Conservation (phyloP, 768 basidiomycete genomes). For the Pleurotus sapidus region DNA sequence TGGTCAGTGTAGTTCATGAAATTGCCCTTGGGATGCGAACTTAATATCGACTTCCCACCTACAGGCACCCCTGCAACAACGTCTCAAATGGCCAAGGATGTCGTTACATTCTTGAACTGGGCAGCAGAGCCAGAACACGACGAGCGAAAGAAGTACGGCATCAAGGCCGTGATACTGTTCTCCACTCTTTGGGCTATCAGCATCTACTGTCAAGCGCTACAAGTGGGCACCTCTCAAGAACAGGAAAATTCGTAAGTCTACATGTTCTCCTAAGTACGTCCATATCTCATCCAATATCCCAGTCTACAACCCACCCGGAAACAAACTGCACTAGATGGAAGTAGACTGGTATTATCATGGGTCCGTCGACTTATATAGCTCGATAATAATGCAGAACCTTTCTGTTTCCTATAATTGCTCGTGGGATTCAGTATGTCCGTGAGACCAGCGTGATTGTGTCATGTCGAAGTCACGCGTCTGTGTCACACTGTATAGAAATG, state of each 20-base stretch:
- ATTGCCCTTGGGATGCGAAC: not conserved
- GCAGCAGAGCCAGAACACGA: constrained; percentile 98
- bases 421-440: not conserved
- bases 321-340: constrained; percentile 50
- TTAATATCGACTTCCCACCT: constrained; percentile 31
- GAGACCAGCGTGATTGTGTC: not conserved
- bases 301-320: constrained; percentile 64
- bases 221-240: constrained; percentile 93
- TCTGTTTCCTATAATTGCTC: not conserved
- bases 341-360: constrained; percentile 12
- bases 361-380: constrained; percentile 8
- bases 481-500: constrained; percentile 27
- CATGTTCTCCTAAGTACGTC: not conserved
- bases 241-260: constrained; percentile 80
- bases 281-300: constrained; percentile 9
- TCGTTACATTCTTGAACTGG: constrained; percentile 93
- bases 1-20: constrained; percentile 42
- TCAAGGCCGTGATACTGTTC: constrained; percentile 95
- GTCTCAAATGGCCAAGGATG: constrained; percentile 99
- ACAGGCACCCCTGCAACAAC: constrained; percentile 86
- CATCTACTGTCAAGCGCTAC: constrained; percentile 91
- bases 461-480: not conserved
- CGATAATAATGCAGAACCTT: constrained; percentile 5
- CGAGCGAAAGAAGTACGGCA: constrained; percentile 93
- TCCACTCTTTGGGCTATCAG: constrained; percentile 77